Evolutionary conservation across 805 yeast species (phyloP).

Genomic region (Zygoascus ofunaensis): DNA sequence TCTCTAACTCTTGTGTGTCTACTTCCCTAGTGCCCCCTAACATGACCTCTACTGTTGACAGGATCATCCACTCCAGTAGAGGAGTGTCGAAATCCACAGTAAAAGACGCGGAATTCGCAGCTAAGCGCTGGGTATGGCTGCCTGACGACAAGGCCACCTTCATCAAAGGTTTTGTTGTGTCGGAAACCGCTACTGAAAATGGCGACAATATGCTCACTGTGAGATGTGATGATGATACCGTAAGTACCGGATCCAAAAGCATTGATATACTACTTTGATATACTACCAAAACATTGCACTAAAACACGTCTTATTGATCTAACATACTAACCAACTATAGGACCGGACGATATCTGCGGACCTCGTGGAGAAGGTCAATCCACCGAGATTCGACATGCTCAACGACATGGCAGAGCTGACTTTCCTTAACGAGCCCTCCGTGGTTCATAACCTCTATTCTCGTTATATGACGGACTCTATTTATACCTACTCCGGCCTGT

Average conservation of each 20-base stretch:
- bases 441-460: slow-evolving; percentile 69
- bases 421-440: slow-evolving; percentile 89
- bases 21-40: not conserved
- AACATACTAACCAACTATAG: slow-evolving; percentile 17
- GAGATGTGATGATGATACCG: slow-evolving; percentile 33
- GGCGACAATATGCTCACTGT: slow-evolving; percentile 33
- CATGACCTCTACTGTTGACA: slow-evolving; percentile 7
- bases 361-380: slow-evolving; percentile 64
- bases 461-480: slow-evolving; percentile 73
- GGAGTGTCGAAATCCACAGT: slow-evolving; percentile 7
- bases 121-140: slow-evolving; percentile 69
- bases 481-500: slow-evolving; percentile 91
- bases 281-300: not conserved
- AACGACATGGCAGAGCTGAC: slow-evolving; percentile 95
- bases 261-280: not conserved
- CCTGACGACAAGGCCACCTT: slow-evolving; percentile 51
- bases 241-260: slow-evolving; percentile 14
- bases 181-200: too few relatives aligned
- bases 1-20: too few relatives aligned
- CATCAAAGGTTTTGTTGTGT: slow-evolving; percentile 50
- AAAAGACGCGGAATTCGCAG: slow-evolving; percentile 22
- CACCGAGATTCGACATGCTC: slow-evolving; percentile 80
- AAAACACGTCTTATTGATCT: slow-evolving; percentile 9
- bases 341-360: slow-evolving; percentile 36
- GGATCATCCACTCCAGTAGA: slow-evolving; percentile 6